Percentiles rank a stretch among this genome's conserved stretches.
phyloP scores from a whole-genome alignment of 2,329 filamentous ascomycete species.

The Leptoxyphium fumago region DNA sequence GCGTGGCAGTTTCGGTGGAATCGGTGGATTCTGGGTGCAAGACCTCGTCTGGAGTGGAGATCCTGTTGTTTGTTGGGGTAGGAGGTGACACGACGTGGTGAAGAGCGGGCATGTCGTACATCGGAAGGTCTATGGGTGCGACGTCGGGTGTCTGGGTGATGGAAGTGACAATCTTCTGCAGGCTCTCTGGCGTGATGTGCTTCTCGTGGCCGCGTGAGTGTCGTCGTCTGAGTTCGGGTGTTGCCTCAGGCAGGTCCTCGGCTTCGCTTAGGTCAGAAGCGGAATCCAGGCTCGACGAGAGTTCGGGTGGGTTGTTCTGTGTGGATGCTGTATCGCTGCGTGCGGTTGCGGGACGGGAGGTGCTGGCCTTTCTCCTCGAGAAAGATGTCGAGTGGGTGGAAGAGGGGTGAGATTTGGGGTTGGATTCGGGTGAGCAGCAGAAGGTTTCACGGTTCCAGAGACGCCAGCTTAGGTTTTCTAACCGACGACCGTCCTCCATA shows the following conservation, averaged over 20 bases:
- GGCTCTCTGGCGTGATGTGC: slow-evolving; percentile 81
- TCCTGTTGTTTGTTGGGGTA: slow-evolving; percentile 1
- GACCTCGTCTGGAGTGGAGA: slow-evolving; percentile 12
- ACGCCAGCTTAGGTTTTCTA: slow-evolving; percentile 93
- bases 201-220: slow-evolving; percentile 66
- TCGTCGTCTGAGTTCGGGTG: slow-evolving; percentile 53
- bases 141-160: slow-evolving; percentile 74
- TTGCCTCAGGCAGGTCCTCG: slow-evolving; percentile 33
- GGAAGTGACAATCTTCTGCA: slow-evolving; percentile 86
- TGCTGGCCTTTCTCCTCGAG: slow-evolving; percentile 3
- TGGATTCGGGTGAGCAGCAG: slow-evolving; percentile 55
- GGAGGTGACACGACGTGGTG: slow-evolving; percentile 4
- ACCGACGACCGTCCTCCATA: slow-evolving; percentile 76
- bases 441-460: slow-evolving; percentile 90
- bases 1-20: not conserved
- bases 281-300: slow-evolving; percentile 33
- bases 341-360: slow-evolving; percentile 7
- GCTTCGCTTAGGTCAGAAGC: slow-evolving; percentile 27
- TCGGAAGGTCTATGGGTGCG: slow-evolving; percentile 35
- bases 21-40: not conserved
- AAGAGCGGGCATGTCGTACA: slow-evolving; percentile 8
- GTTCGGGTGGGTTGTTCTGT: slow-evolving; percentile 22
- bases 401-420: slow-evolving; percentile 11
- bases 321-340: slow-evolving; percentile 9
- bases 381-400: slow-evolving; percentile 9